Conservation (phyloP, 2,329 filamentous ascomycete genomes). For the Escovopsis sp. region DNA sequence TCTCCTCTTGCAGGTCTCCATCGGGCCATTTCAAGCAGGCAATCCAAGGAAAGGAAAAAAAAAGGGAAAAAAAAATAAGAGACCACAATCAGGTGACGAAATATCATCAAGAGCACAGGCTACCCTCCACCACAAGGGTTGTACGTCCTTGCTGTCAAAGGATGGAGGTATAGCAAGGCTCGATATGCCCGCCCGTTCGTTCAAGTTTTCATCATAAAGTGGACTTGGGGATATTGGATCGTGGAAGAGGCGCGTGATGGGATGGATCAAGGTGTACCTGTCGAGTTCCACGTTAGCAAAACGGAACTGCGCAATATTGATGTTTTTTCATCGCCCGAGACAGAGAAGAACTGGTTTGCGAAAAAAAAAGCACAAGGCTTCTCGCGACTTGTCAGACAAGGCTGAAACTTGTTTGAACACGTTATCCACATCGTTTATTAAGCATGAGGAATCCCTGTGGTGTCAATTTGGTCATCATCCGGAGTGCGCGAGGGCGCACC, state of each 20-base stretch:
- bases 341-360: conserved; percentile 9
- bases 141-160: conserved; percentile 44
- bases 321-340: conserved; percentile 5
- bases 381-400: conserved; percentile 42
- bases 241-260: background rate
- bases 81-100: conserved; percentile 47
- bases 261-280: conserved; percentile 25
- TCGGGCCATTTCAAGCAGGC: conserved; percentile 14
- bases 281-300: conserved; percentile 23
- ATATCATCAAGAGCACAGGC: conserved; percentile 47
- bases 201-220: conserved; percentile 48
- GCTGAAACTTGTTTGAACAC: conserved; percentile 47
- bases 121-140: conserved; percentile 41
- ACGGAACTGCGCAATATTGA: no score
- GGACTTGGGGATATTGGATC: conserved; percentile 4
- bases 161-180: conserved; percentile 31
- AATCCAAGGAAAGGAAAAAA: conserved; percentile 4
- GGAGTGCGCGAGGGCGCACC: conserved; percentile 13
- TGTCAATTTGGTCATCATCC: conserved; percentile 48
- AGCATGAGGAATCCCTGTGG: conserved; percentile 54
- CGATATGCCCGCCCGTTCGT: conserved; percentile 57
- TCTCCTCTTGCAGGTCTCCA: conserved; percentile 1
- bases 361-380: conserved; percentile 14
- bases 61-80: conserved; percentile 3
- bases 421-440: conserved; percentile 50